Evolutionary conservation across 1,284 basidiomycete species (phyloP).

Genomic region (Rhodotorula sp.): DNA sequence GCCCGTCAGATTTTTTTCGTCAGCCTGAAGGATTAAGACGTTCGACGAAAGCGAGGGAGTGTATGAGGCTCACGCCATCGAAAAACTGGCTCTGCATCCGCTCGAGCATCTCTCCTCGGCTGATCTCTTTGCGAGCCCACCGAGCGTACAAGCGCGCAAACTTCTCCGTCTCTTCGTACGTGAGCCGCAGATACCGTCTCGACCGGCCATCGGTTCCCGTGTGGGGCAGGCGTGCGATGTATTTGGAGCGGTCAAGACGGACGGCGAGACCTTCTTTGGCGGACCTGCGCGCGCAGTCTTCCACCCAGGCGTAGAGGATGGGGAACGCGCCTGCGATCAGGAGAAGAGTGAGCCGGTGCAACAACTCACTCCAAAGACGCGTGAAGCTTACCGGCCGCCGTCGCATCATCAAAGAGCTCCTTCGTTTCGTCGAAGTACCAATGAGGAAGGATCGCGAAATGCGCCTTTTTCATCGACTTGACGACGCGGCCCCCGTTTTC

Average conservation of each 20-base stretch:
- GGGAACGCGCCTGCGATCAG: neutral
- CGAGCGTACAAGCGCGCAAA: neutral
- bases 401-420: neutral
- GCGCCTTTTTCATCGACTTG: neutral
- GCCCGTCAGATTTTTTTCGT: neutral
- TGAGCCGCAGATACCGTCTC: neutral
- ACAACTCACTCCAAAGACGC: too few species aligned
- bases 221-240: neutral
- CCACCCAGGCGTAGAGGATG: neutral
- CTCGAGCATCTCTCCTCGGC: neutral
- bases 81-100: neutral
- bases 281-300: neutral
- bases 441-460: neutral
- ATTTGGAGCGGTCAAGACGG: neutral
- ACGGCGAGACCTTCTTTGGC: neutral
- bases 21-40: neutral
- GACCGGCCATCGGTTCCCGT: neutral
- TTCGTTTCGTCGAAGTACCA: neutral
- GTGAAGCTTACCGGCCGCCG: neutral
- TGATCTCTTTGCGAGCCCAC: neutral
- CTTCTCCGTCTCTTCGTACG: neutral
- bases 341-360: neutral
- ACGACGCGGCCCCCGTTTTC: conserved; percentile 10
- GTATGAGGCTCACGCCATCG: neutral
- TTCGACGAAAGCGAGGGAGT: neutral